A percentile compares a stretch with the other conserved stretches of the same genome.
Conservation (phyloP, 1,139 yeast species). For the Yamadazyma membranifaciens region DNA sequence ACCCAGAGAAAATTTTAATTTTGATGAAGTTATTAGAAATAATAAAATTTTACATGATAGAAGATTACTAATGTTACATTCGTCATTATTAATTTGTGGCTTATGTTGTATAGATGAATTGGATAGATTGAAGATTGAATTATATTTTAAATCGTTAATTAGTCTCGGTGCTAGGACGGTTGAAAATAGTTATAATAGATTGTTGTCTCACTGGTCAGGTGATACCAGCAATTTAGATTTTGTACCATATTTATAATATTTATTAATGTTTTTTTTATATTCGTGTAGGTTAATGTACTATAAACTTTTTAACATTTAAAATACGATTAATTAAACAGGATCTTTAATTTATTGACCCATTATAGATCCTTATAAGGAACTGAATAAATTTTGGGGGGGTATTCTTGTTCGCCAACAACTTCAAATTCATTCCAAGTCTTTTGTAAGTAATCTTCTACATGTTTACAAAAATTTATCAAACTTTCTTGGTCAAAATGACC, state of each 20-base stretch:
- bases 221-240: conserved; percentile 12
- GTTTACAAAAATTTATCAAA: conserved; percentile 31
- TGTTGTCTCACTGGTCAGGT: conserved; percentile 15
- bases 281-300: too few species aligned
- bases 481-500: conserved; percentile 35
- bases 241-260: conserved; percentile 16
- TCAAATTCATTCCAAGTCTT: conserved; percentile 46
- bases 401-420: conserved; percentile 27
- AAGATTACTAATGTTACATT: conserved; percentile 17
- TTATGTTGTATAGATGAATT: conserved; percentile 10
- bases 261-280: background rate
- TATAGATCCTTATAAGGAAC: conserved; percentile 16
- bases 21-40: conserved; percentile 6
- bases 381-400: conserved; percentile 17
- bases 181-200: conserved; percentile 12
- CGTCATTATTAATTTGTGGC: conserved; percentile 17
- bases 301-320: background rate
- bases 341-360: background rate
- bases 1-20: conserved; percentile 7
- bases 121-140: conserved; percentile 12
- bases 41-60: conserved; percentile 13
- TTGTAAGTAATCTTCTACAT: conserved; percentile 32
- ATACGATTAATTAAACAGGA: too few species aligned
- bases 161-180: conserved; percentile 15
- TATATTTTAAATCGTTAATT: conserved; percentile 14